phyloP scores from a whole-genome alignment of 345 rosid species.

The Cardamine resedifolia region DNA sequence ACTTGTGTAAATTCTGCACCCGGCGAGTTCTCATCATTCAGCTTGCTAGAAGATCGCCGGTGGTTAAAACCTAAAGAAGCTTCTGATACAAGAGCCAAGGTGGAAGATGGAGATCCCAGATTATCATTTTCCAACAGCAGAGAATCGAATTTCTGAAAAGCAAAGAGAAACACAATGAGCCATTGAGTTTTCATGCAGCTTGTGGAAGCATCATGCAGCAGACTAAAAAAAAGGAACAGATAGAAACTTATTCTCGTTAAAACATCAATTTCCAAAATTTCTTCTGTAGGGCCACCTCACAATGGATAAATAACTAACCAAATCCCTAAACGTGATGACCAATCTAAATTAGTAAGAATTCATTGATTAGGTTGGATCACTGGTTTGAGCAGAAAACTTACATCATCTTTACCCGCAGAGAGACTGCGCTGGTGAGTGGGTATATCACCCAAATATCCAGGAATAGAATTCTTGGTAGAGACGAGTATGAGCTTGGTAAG shows the following conservation, averaged over 20 bases:
- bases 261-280: background rate
- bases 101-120: slow-evolving; percentile 52
- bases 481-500: slow-evolving; percentile 98
- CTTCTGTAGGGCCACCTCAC: slow-evolving; percentile 13
- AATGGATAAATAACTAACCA: background rate
- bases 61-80: slow-evolving; percentile 57
- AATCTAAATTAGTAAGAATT: slow-evolving; percentile 1
- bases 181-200: slow-evolving; percentile 7
- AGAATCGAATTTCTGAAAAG: slow-evolving; percentile 61
- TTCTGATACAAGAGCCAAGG: slow-evolving; percentile 51
- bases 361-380: background rate
- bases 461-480: slow-evolving; percentile 84
- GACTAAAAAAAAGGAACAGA: background rate
- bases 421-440: slow-evolving; percentile 69
- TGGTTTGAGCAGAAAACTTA: slow-evolving; percentile 40
- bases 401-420: slow-evolving; percentile 74
- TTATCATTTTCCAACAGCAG: slow-evolving; percentile 60
- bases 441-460: slow-evolving; percentile 61
- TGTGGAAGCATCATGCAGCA: slow-evolving; percentile 3
- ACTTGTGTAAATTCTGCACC: slow-evolving; percentile 70
- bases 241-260: slow-evolving; percentile 4
- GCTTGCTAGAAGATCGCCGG: slow-evolving; percentile 73
- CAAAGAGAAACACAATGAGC: slow-evolving; percentile 17
- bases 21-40: slow-evolving; percentile 76
- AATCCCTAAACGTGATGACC: background rate